A percentile compares a stretch with the other conserved stretches of the same genome.
phyloP scores from a whole-genome alignment of 192 early-diverging fungal genomes.

The Umbelopsis ramanniana region DNA sequence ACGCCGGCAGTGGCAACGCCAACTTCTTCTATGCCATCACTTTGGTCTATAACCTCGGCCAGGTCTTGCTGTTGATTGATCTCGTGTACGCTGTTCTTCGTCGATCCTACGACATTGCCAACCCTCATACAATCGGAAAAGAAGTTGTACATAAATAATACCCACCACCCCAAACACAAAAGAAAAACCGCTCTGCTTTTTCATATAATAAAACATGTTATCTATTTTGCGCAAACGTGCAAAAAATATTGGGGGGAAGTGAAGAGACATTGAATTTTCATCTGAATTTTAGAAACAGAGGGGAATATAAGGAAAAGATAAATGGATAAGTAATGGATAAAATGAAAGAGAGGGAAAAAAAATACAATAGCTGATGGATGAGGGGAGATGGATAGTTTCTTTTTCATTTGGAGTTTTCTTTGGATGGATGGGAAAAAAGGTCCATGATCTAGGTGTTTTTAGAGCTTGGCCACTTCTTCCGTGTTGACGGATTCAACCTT shows the following conservation, averaged over 20 bases:
- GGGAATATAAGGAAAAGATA: background rate
- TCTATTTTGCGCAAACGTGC: constrained; percentile 1
- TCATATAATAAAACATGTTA: constrained; percentile 6
- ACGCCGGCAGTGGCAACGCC: constrained; percentile 94
- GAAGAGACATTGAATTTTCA: background rate
- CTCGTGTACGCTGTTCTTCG: constrained; percentile 75
- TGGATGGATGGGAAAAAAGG: background rate
- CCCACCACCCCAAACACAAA: background rate
- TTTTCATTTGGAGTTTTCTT: background rate
- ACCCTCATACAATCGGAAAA: constrained; percentile 55
- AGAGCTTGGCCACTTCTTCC: constrained; percentile 7
- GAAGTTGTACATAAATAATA: constrained; percentile 49
- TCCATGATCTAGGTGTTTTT: background rate
- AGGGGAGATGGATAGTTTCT: background rate
- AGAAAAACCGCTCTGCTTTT: background rate
- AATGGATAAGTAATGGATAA: constrained; percentile 10
- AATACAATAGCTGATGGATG: constrained; percentile 19
- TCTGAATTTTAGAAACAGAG: background rate
- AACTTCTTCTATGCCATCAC: constrained; percentile 99
- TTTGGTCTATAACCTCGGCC: constrained; percentile 86
- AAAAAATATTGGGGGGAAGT: background rate
- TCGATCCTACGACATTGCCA: constrained; percentile 79
- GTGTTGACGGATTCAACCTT: constrained; percentile 29
- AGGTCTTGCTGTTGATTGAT: constrained; percentile 87
- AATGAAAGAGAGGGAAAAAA: background rate